Evolutionary conservation across 192 early-diverging fungal species (phyloP).

Genomic region (Entomortierella parvispora): DNA sequence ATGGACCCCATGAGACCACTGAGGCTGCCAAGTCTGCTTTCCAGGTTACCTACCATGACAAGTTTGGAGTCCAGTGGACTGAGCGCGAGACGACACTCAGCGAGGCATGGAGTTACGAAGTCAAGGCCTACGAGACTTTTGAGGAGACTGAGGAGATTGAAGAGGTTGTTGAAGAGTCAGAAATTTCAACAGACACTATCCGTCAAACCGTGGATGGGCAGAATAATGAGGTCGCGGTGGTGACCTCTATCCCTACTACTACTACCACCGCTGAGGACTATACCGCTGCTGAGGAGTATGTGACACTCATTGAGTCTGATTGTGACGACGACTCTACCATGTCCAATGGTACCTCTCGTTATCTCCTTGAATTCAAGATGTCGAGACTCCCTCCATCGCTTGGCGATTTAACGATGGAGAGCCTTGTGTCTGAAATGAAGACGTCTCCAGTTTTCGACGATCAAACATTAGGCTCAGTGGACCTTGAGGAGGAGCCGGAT

Average conservation of each 20-base stretch:
- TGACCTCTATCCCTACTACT: background rate
- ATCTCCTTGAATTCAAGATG: constrained; percentile 1
- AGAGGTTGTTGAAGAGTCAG: constrained; percentile 6
- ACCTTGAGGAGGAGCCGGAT: constrained; percentile 10
- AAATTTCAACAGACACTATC: background rate
- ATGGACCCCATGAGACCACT: no score
- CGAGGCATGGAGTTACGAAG: background rate
- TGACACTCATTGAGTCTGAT: no score
- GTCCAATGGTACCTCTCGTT: background rate
- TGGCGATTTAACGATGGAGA: constrained; percentile 2
- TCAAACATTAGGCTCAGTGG: constrained; percentile 3
- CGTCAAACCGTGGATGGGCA: background rate
- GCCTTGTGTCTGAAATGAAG: constrained; percentile 5
- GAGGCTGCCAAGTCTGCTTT: no score
- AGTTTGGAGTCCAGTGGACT: no score
- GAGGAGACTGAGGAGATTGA: constrained; percentile 6
- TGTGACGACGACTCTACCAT: no score
- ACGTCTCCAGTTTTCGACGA: constrained; percentile 8
- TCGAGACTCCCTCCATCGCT: constrained; percentile 3
- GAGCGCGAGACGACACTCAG: background rate
- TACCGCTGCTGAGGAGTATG: no score
- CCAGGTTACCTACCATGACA: no score
- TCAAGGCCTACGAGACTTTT: constrained; percentile 17
- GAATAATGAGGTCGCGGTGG: background rate
- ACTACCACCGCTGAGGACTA: no score